Percentiles rank a stretch among this genome's conserved stretches.
phyloP scores from a whole-genome alignment of 75 land plant species.

The Selaginella moellendorffii region DNA sequence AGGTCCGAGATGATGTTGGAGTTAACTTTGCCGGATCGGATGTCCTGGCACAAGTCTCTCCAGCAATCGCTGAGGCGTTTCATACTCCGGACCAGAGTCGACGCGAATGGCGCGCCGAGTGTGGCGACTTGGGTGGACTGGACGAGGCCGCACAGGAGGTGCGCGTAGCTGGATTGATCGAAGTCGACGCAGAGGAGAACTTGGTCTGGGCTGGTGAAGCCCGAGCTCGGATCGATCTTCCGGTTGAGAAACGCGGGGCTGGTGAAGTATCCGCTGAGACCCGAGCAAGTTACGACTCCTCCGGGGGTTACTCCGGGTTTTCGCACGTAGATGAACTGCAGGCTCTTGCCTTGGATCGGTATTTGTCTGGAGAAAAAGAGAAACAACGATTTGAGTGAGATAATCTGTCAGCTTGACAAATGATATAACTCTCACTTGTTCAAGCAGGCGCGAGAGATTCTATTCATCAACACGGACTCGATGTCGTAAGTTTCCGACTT shows the following conservation, averaged over 20 bases:
- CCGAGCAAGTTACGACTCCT: too few species aligned
- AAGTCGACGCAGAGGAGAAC: constrained; percentile 47
- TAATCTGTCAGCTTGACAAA: too few species aligned
- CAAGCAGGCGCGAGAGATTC: too few species aligned
- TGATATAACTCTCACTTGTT: too few species aligned
- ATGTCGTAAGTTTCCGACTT: too few species aligned
- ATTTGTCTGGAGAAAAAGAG: background rate
- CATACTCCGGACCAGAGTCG: background rate
- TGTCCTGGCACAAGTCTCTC: constrained; percentile 40
- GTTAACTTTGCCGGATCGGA: constrained; percentile 30
- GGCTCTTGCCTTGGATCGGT: background rate
- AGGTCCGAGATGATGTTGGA: constrained; percentile 22
- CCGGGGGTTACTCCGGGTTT: too few species aligned
- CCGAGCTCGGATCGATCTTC: background rate
- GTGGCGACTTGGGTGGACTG: constrained; percentile 25
- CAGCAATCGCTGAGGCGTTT: constrained; percentile 24
- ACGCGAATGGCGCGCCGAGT: background rate
- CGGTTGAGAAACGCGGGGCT: background rate
- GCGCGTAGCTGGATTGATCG: constrained; percentile 48
- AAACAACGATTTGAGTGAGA: background rate
- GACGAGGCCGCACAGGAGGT: constrained; percentile 53
- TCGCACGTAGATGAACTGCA: background rate
- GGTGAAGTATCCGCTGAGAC: too few species aligned
- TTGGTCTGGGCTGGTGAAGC: constrained; percentile 39
- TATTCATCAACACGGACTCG: too few species aligned